Conservation (phyloP, 1,284 basidiomycete species). For the Trichosporon faecale region DNA sequence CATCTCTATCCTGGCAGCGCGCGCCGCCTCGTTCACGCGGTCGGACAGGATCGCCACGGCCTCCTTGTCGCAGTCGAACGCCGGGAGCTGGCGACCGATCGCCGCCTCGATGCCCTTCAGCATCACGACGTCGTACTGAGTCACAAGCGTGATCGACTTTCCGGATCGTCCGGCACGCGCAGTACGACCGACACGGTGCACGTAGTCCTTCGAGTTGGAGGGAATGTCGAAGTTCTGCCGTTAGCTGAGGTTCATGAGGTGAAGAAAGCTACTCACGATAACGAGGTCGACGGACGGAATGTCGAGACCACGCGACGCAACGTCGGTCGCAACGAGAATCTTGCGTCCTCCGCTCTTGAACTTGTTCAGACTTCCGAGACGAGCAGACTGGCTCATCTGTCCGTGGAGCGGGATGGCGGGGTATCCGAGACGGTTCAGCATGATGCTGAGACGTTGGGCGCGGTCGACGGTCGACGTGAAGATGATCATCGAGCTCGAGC, state of each 20-base stretch:
- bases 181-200: conserved; percentile 95
- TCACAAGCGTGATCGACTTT: conserved; percentile 92
- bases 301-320: conserved; percentile 94
- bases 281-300: conserved; percentile 95
- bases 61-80: conserved; percentile 87
- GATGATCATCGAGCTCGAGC: conserved; percentile 90
- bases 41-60: conserved; percentile 85
- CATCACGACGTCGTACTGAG: conserved; percentile 97
- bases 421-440: conserved; percentile 87
- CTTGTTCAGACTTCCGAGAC: conserved; percentile 90
- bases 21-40: conserved; percentile 81
- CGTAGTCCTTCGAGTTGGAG: conserved; percentile 98
- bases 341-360: conserved; percentile 93
- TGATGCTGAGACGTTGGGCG: conserved; percentile 82
- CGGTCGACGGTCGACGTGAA: conserved; percentile 96
- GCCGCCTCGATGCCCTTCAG: conserved; percentile 91
- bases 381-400: conserved; percentile 87
- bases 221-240: conserved; percentile 88
- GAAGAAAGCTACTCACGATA: conserved; percentile 55
- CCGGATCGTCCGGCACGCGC: conserved; percentile 94
- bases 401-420: conserved; percentile 95
- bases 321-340: conserved; percentile 92
- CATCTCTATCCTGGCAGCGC: conserved; percentile 75
- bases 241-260: background rate
- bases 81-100: conserved; percentile 85